These are phyloP conservation scores for Fusarium pseudonygamai DNA, from an alignment of 2,329 filamentous ascomycete genomes.

Conservation along the genomic window DNA sequence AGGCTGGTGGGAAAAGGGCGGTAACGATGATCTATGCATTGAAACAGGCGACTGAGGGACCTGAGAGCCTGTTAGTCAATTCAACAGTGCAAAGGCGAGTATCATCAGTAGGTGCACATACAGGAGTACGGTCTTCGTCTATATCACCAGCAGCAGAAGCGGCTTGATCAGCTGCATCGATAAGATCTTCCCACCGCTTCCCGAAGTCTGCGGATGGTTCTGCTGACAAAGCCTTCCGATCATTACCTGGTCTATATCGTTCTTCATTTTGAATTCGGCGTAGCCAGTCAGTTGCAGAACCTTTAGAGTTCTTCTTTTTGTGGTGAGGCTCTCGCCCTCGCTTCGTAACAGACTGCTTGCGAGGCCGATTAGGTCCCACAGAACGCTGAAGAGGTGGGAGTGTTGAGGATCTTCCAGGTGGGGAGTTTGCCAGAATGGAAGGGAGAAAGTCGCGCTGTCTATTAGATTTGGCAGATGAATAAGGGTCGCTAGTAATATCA, in stretches of 20 bases:
- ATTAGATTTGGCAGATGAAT: conserved; percentile 67
- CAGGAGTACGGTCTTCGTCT: conserved; percentile 89
- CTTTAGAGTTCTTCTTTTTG: conserved; percentile 78
- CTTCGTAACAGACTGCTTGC: conserved; percentile 89
- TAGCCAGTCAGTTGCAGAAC: conserved; percentile 74
- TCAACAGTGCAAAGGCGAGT: not conserved
- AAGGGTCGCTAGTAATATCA: conserved; percentile 78
- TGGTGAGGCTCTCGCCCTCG: conserved; percentile 79
- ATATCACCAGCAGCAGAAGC: conserved; percentile 91
- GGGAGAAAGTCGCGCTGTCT: conserved; percentile 80
- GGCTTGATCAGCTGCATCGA: conserved; percentile 78
- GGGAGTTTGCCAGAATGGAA: conserved; percentile 83
- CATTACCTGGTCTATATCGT: conserved; percentile 72
- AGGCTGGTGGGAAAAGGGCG: conserved; percentile 67
- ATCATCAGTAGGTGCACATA: conserved; percentile 50
- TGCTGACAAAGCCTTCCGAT: conserved; percentile 85
- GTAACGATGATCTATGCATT: conserved; percentile 69
- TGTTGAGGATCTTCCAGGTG: conserved; percentile 86
- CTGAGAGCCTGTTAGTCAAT: conserved; percentile 51
- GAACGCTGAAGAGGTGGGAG: conserved; percentile 83
- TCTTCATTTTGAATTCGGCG: conserved; percentile 68
- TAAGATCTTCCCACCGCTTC: conserved; percentile 95
- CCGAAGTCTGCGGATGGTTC: conserved; percentile 85
- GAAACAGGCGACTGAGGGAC: conserved; percentile 73
- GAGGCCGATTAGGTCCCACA: conserved; percentile 75